Evolutionary conservation across 371 early-diverging fungal species (phyloP).

Genomic region (Nematocida minor): DNA sequence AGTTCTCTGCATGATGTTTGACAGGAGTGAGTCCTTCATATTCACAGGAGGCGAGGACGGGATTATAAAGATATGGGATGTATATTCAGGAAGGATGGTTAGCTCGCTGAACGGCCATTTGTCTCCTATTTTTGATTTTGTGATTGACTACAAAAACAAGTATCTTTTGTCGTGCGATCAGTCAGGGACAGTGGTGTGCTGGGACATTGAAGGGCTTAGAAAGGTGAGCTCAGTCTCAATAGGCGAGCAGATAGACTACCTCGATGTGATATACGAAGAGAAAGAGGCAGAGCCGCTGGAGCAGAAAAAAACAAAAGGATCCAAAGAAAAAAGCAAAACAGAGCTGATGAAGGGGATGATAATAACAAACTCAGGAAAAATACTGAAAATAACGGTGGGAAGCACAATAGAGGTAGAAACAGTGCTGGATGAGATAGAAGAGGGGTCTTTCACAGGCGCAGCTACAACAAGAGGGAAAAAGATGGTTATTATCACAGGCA

Average conservation of each 20-base stretch:
- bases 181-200: conserved; percentile 54
- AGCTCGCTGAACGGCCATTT: conserved; percentile 56
- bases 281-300: conserved; percentile 40
- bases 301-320: conserved; percentile 1
- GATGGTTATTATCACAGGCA: conserved; percentile 58
- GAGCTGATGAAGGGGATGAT: conserved; percentile 44
- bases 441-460: conserved; percentile 55
- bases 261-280: conserved; percentile 54
- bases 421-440: conserved; percentile 32
- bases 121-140: conserved; percentile 58
- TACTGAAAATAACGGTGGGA: conserved; percentile 42
- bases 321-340: background rate
- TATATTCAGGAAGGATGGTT: conserved; percentile 47
- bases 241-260: conserved; percentile 52
- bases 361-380: conserved; percentile 46
- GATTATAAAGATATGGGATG: conserved; percentile 62
- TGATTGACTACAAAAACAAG: conserved; percentile 53
- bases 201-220: conserved; percentile 44
- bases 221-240: conserved; percentile 1
- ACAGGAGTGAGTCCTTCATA: conserved; percentile 56
- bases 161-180: conserved; percentile 59
- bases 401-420: conserved; percentile 33
- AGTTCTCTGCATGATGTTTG: conserved; percentile 59
- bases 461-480: conserved; percentile 63
- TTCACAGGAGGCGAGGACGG: conserved; percentile 64